These are phyloP conservation scores for Tirmania nivea DNA, from an alignment of 495 filamentous ascomycete genomes.

Conservation along the genomic window DNA sequence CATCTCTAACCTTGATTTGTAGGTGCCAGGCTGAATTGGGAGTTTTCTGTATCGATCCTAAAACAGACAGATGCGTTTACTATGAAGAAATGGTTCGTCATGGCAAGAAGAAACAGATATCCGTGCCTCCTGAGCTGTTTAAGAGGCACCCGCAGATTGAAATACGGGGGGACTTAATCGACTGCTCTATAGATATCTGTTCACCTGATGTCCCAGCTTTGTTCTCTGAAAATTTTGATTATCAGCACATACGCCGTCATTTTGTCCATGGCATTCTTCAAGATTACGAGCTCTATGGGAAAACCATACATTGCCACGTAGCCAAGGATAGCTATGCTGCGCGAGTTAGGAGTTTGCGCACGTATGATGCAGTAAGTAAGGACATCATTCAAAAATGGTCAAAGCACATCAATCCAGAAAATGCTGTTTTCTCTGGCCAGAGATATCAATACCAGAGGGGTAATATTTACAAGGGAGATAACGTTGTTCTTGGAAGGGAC, in stretches of 20 bases:
- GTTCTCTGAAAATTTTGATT: constrained; percentile 97
- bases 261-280: constrained; percentile 83
- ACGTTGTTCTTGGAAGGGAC: constrained; percentile 48
- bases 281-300: constrained; percentile 89
- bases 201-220: constrained; percentile 83
- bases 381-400: constrained; percentile 77
- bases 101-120: constrained; percentile 31
- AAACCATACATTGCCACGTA: constrained; percentile 79
- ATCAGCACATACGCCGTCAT: constrained; percentile 65
- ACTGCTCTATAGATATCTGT: constrained; percentile 93
- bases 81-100: constrained; percentile 56
- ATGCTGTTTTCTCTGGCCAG: constrained; percentile 56
- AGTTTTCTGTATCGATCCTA: constrained; percentile 68
- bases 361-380: constrained; percentile 76
- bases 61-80: constrained; percentile 62
- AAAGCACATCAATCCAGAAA: constrained; percentile 84
- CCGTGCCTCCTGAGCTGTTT: constrained; percentile 53
- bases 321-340: constrained; percentile 56
- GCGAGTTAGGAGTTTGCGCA: constrained; percentile 59
- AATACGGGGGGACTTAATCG: constrained; percentile 68
- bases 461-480: constrained; percentile 47
- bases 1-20: neutral
- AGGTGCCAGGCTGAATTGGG: constrained; percentile 43
- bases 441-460: constrained; percentile 46
- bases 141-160: constrained; percentile 44